Conservation (phyloP, 2,329 filamentous ascomycete genomes). For the Trichoderma atrobrunneum region DNA sequence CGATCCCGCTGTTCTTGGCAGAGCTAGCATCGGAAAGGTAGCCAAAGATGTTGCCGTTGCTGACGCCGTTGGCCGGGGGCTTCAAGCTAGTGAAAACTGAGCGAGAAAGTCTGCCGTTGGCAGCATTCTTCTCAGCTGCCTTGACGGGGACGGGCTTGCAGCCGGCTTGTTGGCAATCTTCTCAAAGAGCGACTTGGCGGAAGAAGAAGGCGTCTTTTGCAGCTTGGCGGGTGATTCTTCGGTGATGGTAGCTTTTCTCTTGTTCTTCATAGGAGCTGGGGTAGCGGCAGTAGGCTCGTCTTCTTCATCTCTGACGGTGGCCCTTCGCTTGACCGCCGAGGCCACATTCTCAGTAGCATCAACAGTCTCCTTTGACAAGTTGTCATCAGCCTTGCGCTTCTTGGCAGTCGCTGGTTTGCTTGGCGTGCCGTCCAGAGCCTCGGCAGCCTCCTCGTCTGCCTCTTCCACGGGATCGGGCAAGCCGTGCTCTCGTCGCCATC, state of each 20-base stretch:
- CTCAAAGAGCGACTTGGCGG: constrained; percentile 56
- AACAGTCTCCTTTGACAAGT: constrained; percentile 41
- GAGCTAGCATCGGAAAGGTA: constrained; percentile 58
- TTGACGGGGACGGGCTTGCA: constrained; percentile 31
- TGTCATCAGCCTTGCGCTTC: constrained; percentile 59
- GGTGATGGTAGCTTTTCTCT: constrained; percentile 48
- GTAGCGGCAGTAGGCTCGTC: constrained; percentile 31
- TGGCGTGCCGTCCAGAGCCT: constrained; percentile 10
- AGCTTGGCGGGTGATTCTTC: constrained; percentile 50
- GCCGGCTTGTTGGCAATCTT: constrained; percentile 53
- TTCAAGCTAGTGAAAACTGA: constrained; percentile 45
- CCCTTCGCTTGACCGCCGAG: constrained; percentile 49
- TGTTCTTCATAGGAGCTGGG: constrained; percentile 44
- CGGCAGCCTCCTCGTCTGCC: constrained; percentile 14
- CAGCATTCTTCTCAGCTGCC: constrained; percentile 28
- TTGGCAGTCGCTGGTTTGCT: constrained; percentile 37
- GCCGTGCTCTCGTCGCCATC: constrained; percentile 57
- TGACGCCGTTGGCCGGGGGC: constrained; percentile 25
- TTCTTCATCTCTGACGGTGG: constrained; percentile 39
- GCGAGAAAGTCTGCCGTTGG: constrained; percentile 39
- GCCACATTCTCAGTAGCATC: constrained; percentile 36
- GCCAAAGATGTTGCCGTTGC: constrained; percentile 52
- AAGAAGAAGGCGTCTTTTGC: constrained; percentile 50
- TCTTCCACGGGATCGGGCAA: constrained; percentile 50
- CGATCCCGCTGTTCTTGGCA: constrained; percentile 51